phyloP scores from a whole-genome alignment of 345 rosid species.

The Salix arbutifolia region DNA sequence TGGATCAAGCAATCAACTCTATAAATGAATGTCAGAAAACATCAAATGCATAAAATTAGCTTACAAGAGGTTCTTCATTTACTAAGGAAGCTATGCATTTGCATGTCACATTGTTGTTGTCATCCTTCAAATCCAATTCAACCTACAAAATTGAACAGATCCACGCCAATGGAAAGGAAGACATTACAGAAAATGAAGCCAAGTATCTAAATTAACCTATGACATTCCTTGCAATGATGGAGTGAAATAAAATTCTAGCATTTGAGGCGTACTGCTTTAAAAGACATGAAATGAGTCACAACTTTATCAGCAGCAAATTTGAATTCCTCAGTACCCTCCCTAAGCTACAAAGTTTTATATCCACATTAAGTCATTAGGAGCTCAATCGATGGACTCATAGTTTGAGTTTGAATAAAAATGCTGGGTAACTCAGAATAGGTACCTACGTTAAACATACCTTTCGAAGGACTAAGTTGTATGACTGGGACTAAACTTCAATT shows the following conservation, averaged over 20 bases:
- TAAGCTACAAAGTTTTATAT: not conserved
- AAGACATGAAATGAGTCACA: not conserved
- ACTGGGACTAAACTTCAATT: slow-evolving; percentile 12
- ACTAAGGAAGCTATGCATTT: no score
- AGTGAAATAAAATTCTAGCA: no score
- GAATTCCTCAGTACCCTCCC: not conserved
- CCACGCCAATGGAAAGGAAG: not conserved
- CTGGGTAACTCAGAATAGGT: not conserved
- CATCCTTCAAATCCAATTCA: no score
- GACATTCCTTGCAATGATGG: no score
- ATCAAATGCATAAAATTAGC: no score
- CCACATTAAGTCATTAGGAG: not conserved
- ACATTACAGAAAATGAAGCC: not conserved
- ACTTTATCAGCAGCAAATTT: not conserved
- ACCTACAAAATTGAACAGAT: not conserved
- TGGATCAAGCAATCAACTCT: not conserved
- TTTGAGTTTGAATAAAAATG: not conserved
- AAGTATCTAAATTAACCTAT: not conserved
- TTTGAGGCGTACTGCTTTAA: no score
- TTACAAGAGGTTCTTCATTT: no score
- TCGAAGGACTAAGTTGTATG: not conserved
- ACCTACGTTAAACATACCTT: not conserved
- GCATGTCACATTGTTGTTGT: no score
- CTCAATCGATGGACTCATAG: not conserved
- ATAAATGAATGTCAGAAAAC: no score